Conservation (phyloP, 2,329 filamentous ascomycete genomes). For the Penicillium fuscoglaucum region DNA sequence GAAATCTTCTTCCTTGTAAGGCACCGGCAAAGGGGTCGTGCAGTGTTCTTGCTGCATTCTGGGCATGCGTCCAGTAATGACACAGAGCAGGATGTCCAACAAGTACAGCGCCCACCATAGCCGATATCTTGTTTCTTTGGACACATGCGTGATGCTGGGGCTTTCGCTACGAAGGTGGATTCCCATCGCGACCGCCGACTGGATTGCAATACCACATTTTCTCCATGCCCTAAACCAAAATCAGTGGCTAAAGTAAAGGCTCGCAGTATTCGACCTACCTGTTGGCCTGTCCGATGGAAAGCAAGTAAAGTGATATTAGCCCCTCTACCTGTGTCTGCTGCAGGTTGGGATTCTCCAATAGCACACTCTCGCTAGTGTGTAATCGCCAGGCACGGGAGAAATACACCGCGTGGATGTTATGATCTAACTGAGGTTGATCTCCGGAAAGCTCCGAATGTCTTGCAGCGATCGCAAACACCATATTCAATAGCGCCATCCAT, state of each 20-base stretch:
- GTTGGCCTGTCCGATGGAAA: constrained; percentile 44
- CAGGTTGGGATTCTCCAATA: constrained; percentile 45
- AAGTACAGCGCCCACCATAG: constrained; percentile 11
- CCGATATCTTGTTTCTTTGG: constrained; percentile 10
- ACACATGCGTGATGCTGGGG: not conserved
- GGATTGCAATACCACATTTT: constrained; percentile 11
- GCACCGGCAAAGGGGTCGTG: constrained; percentile 7
- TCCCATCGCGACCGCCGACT: constrained; percentile 8
- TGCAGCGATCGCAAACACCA: constrained; percentile 47
- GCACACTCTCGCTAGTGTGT: constrained; percentile 35
- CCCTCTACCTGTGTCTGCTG: constrained; percentile 48
- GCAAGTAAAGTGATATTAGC: constrained; percentile 43
- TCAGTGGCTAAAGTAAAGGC: not conserved
- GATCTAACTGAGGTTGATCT: constrained; percentile 24
- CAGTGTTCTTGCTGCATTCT: constrained; percentile 6
- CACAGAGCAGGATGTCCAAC: constrained; percentile 5
- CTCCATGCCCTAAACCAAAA: constrained; percentile 7
- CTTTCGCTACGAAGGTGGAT: constrained; percentile 8
- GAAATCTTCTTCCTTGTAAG: constrained; percentile 6
- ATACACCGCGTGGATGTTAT: constrained; percentile 40
- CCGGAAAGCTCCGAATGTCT: constrained; percentile 38
- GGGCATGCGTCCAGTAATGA: constrained; percentile 7
- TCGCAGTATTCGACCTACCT: constrained; percentile 28
- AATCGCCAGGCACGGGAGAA: constrained; percentile 47
- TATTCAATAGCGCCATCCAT: constrained; percentile 47